phyloP scores from a whole-genome alignment of 2,329 filamentous ascomycete genomes.

The Nannizziopsis arthrosporioides region DNA sequence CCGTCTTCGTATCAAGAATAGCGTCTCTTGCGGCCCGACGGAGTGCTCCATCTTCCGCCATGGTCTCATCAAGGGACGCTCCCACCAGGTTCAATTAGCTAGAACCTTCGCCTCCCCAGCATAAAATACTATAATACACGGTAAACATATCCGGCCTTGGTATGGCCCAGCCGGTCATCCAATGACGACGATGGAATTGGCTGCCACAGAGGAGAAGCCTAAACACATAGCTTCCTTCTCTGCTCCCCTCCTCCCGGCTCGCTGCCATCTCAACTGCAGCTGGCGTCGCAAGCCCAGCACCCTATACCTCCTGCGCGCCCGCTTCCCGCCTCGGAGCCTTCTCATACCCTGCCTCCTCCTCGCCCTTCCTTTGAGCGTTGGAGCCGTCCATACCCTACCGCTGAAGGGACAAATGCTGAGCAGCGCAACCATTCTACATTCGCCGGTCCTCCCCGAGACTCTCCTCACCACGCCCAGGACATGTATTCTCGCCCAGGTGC shows the following conservation, averaged over 20 bases:
- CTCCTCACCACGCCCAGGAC: slow-evolving; percentile 10
- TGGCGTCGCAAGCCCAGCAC: not conserved
- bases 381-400: slow-evolving; percentile 9
- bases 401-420: slow-evolving; percentile 10
- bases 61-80: not conserved
- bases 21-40: too few species aligned
- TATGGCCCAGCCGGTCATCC: slow-evolving; percentile 7
- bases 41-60: not conserved
- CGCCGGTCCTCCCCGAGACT: slow-evolving; percentile 23
- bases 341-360: slow-evolving; percentile 11
- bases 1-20: too few species aligned
- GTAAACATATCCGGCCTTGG: not conserved
- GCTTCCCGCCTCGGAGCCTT: slow-evolving; percentile 10
- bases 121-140: not conserved
- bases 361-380: slow-evolving; percentile 10
- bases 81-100: slow-evolving; percentile 3
- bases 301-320: slow-evolving; percentile 8
- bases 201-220: slow-evolving; percentile 11
- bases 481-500: slow-evolving; percentile 18
- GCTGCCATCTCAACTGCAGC: not conserved
- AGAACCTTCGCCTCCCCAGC: not conserved
- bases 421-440: slow-evolving; percentile 16
- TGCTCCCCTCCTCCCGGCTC: slow-evolving; percentile 5
- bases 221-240: slow-evolving; percentile 6
- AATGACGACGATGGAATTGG: slow-evolving; percentile 9